Conservation (phyloP, 108 stramenopile genomes). For the Cyclotella choctawhatcheeana region DNA sequence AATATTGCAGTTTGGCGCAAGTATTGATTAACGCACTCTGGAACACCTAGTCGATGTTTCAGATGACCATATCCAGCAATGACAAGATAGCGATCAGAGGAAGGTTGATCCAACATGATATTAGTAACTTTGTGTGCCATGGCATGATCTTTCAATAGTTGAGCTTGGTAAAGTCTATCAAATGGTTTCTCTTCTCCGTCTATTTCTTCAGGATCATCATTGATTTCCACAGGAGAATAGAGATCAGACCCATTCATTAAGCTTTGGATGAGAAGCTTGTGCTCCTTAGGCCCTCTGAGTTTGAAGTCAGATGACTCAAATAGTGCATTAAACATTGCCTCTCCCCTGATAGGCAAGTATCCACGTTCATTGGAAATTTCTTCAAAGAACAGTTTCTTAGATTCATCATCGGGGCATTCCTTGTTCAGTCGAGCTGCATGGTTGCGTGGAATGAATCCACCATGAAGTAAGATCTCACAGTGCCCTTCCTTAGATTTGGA, state of each 20-base stretch:
- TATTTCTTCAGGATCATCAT: constrained; percentile 1
- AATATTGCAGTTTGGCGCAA: constrained; percentile 15
- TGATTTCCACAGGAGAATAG: constrained; percentile 22
- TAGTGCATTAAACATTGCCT: constrained; percentile 35
- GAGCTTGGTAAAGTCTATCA: constrained; percentile 53
- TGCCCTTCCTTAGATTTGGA: neutral
- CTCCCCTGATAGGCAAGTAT: constrained; percentile 29
- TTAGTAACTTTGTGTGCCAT: constrained; percentile 65
- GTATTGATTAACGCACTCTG: constrained; percentile 33
- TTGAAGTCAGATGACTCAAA: constrained; percentile 12
- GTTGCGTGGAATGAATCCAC: constrained; percentile 56
- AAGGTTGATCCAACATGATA: constrained; percentile 35
- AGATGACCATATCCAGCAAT: constrained; percentile 44
- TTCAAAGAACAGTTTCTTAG: constrained; percentile 28
- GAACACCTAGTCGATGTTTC: constrained; percentile 42
- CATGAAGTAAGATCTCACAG: constrained; percentile 32
- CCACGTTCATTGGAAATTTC: constrained; percentile 35
- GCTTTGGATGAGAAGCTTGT: constrained; percentile 38
- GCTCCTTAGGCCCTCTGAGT: constrained; percentile 31
- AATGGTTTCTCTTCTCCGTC: constrained; percentile 19
- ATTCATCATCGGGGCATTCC: constrained; percentile 20
- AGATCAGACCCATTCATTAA: constrained; percentile 40
- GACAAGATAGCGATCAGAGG: constrained; percentile 30
- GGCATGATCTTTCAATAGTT: constrained; percentile 75
- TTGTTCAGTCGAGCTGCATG: constrained; percentile 46